Conservation (phyloP, 305 asterid species). For the Fraxinus baroniana region DNA sequence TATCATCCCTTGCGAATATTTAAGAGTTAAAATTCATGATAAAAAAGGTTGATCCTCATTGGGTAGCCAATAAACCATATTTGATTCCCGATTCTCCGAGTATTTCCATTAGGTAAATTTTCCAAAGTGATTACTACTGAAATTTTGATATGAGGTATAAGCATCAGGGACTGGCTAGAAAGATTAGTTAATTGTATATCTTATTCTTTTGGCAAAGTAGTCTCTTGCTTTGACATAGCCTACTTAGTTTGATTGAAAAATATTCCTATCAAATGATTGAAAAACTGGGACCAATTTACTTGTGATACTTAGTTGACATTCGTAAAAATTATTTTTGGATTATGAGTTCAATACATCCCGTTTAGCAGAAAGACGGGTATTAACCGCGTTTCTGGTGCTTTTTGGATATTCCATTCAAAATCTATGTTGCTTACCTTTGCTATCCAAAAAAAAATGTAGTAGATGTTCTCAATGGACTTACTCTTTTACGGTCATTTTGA, state of each 20-base stretch:
- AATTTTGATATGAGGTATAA: not conserved
- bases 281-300: not conserved
- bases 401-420: not conserved
- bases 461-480: not conserved
- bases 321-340: not conserved
- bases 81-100: not conserved
- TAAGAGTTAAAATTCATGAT: not conserved
- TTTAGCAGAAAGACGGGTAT: not conserved
- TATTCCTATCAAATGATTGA: not conserved
- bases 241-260: not conserved
- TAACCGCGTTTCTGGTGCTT: not conserved
- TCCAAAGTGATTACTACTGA: not conserved
- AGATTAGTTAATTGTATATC: not conserved
- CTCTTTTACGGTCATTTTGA: slow-evolving; percentile 16
- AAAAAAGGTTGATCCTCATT: not conserved
- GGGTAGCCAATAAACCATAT: not conserved
- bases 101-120: not conserved
- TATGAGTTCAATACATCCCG: not conserved
- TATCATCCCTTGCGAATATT: not conserved
- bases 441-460: not conserved
- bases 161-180: not conserved
- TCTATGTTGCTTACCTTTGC: not conserved
- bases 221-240: not conserved
- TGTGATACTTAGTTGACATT: not conserved
- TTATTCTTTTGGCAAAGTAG: not conserved